phyloP scores from a whole-genome alignment of 163 green algal species.

The Coccomyxa subellipsoidea region DNA sequence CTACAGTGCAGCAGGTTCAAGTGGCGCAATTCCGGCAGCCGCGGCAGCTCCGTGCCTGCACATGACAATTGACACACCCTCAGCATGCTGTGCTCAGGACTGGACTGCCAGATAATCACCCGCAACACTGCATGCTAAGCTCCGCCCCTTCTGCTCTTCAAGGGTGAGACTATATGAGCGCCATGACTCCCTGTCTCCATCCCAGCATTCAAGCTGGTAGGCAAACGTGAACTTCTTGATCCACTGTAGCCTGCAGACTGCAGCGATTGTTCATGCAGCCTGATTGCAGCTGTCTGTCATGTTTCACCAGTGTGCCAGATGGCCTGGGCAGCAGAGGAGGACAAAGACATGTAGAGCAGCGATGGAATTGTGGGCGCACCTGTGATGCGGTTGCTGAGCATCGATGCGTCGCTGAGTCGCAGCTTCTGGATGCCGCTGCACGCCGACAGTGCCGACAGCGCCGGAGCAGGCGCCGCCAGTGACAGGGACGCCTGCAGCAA shows the following conservation, averaged over 20 bases:
- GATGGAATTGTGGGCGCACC: background rate
- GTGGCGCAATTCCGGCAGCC: background rate
- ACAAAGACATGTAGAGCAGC: too few relatives aligned
- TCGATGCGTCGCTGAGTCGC: conserved; percentile 7
- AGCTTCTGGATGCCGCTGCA: background rate
- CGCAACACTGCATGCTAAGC: too few relatives aligned
- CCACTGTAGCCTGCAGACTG: too few relatives aligned
- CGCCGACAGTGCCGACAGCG: background rate
- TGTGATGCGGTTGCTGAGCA: conserved; percentile 8
- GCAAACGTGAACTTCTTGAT: too few relatives aligned
- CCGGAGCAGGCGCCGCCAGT: background rate
- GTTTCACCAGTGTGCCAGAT: too few relatives aligned
- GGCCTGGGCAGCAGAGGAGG: too few relatives aligned
- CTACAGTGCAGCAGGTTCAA: conserved; percentile 1
- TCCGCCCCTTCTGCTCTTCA: too few relatives aligned
- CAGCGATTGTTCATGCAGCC: too few relatives aligned
- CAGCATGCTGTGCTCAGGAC: background rate
- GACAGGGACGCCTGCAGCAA: background rate
- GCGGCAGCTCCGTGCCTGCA: background rate
- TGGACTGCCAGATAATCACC: background rate
- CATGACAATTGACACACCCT: background rate
- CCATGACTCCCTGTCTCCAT: too few relatives aligned
- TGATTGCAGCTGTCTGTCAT: too few relatives aligned
- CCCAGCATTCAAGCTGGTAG: too few relatives aligned
- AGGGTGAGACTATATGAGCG: too few relatives aligned